Conservation (phyloP, 2,329 filamentous ascomycete species). For the Colletotrichum brevisporum region DNA sequence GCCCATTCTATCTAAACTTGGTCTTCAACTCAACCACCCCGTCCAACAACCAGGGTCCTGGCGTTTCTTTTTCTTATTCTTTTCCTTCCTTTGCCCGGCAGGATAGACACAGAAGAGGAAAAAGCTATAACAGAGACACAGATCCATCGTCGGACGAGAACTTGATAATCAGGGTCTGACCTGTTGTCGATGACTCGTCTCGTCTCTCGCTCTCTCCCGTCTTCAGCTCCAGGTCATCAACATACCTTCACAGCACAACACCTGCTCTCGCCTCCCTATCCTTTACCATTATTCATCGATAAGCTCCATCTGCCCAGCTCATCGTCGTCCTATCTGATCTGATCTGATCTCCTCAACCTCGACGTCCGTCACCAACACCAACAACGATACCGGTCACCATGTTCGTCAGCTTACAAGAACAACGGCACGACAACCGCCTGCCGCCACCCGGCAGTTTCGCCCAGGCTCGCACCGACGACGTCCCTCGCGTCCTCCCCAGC, state of each 20-base stretch:
- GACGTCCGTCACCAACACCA: not conserved
- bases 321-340: too few relatives aligned
- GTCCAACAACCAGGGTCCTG: slow-evolving; percentile 36
- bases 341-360: not conserved
- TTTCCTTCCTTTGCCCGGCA: slow-evolving; percentile 34
- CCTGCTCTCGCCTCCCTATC: slow-evolving; percentile 3
- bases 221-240: slow-evolving; percentile 21
- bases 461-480: slow-evolving; percentile 26
- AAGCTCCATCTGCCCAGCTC: slow-evolving; percentile 4
- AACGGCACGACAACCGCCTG: slow-evolving; percentile 28
- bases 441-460: slow-evolving; percentile 26
- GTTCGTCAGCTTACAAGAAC: slow-evolving; percentile 38
- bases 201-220: slow-evolving; percentile 21
- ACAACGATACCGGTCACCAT: slow-evolving; percentile 24
- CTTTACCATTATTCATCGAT: slow-evolving; percentile 35
- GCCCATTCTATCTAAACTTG: slow-evolving; percentile 13
- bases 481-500: slow-evolving; percentile 34
- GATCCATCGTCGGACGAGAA: slow-evolving; percentile 37
- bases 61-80: slow-evolving; percentile 33
- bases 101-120: slow-evolving; percentile 7
- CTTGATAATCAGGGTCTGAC: slow-evolving; percentile 41
- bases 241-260: slow-evolving; percentile 20
- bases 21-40: slow-evolving; percentile 32
- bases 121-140: slow-evolving; percentile 42
- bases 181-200: slow-evolving; percentile 42